These are phyloP conservation scores for Amphirosellinia nigrospora DNA, from an alignment of 495 filamentous ascomycete genomes.

Conservation along the genomic window DNA sequence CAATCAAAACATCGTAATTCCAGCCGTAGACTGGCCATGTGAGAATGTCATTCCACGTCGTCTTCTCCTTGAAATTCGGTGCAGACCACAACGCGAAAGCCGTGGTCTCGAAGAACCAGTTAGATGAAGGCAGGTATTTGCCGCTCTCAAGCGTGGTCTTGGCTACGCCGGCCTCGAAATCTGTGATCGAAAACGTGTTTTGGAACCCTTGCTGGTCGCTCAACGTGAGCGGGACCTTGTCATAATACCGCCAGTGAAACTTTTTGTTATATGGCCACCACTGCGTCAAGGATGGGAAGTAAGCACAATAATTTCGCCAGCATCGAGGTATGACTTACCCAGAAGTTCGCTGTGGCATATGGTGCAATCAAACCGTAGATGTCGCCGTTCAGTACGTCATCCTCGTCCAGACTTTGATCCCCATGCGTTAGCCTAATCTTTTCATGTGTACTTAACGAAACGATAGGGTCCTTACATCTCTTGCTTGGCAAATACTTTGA, in stretches of 20 bases:
- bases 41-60: conserved; percentile 45
- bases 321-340: conserved; percentile 37
- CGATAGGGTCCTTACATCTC: conserved; percentile 43
- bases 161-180: conserved; percentile 49
- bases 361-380: conserved; percentile 56
- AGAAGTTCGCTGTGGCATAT: conserved; percentile 57
- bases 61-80: conserved; percentile 59
- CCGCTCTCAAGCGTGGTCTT: conserved; percentile 52
- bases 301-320: background rate
- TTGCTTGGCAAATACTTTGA: conserved; percentile 56
- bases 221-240: conserved; percentile 46
- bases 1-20: conserved; percentile 59
- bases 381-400: conserved; percentile 53
- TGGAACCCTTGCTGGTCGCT: conserved; percentile 55
- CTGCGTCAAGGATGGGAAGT: conserved; percentile 30
- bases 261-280: conserved; percentile 58
- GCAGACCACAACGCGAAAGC: conserved; percentile 52
- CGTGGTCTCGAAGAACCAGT: conserved; percentile 55
- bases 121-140: conserved; percentile 54
- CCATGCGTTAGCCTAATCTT: conserved; percentile 18
- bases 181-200: conserved; percentile 57
- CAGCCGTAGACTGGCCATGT: conserved; percentile 58
- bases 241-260: conserved; percentile 59
- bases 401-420: conserved; percentile 45
- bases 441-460: background rate